Evolutionary conservation across 768 basidiomycete species (phyloP), one percentile per base, ranked within the genome.

Genomic region (Xerocomellus dryophilus): DNA sequence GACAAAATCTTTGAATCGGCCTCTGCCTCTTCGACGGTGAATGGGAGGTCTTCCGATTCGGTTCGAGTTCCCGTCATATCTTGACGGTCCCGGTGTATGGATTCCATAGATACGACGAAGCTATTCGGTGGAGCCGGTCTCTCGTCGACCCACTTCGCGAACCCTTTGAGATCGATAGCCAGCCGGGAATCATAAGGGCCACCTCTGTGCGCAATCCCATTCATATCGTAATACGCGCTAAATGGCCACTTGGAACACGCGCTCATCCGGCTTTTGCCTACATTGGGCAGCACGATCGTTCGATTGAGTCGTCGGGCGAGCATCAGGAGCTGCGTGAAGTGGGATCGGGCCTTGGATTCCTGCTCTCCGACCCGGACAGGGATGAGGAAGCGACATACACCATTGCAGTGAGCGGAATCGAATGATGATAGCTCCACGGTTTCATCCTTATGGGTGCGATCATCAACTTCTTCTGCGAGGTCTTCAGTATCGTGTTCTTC

Each of bases 211-310:
- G 45, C 32, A 51, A 67, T 55, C 39, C 38, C 60, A 45, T 58
- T 67, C 40, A 66, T 51, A 54, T 78, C 74, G 56, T 84, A 85
- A 67, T 84, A 85, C 8, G 69, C 69, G 3, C 67, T 69, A 56
- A 85, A 80, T 2, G 72, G 67, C 74, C 74, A 77, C 46, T 71
- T 66, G 57, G 73, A 76, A 69, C 83, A 86, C 4, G 72, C 65
- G 1, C 80, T 78, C 32, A 85, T 72, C 35, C 80, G 75, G 43
- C 79, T 79, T 53, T 79, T 78, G 7, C 79, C 79, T 5, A 84
- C 82, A 53, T 82, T 81, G 3, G 84, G 84, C 5, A 86, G 73
- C 25, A 86, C 81, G 34, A 85, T 72, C 4, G 78, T 85, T 6
- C 83, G 76, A 58, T 80, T 76, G 27, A 84, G 74, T 7, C 59